Conservation (phyloP, 129 eudicot genomes). For the Arctium lappa region DNA sequence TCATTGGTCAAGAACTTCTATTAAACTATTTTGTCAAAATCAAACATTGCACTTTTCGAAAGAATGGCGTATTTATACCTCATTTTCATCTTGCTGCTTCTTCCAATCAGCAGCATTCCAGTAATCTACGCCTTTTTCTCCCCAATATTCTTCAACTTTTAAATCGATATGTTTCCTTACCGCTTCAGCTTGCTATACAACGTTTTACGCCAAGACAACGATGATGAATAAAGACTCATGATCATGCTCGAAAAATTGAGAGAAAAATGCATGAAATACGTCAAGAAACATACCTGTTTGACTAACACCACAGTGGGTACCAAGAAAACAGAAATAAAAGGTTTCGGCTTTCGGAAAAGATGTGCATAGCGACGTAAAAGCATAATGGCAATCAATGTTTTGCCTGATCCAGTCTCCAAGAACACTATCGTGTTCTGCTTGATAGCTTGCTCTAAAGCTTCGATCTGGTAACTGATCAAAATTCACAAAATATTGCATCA, state of each 20-base stretch:
- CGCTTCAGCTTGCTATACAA: constrained; percentile 68
- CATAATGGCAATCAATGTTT: constrained; percentile 85
- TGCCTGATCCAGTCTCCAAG: constrained; percentile 94
- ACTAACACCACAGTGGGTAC: constrained; percentile 94
- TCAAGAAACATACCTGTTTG: constrained; percentile 50
- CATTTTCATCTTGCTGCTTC: constrained; percentile 46
- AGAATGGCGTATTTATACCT: constrained; percentile 37
- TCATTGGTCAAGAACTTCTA: background rate
- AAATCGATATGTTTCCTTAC: constrained; percentile 57
- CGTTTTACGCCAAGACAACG: background rate
- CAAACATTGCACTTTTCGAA: background rate
- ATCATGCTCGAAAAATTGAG: background rate
- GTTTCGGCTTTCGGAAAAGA: constrained; percentile 56
- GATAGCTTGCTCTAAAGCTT: constrained; percentile 71
- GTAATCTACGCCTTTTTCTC: constrained; percentile 79
- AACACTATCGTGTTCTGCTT: constrained; percentile 87
- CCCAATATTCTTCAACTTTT: constrained; percentile 88
- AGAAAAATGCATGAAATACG: background rate
- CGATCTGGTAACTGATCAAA: constrained; percentile 70
- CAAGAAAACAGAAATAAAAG: constrained; percentile 66
- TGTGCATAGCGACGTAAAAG: constrained; percentile 74
- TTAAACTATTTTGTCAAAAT: background rate
- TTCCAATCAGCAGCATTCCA: constrained; percentile 86
- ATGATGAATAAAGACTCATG: background rate
- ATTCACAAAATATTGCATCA: constrained; percentile 14